These are phyloP conservation scores for Isabelozyma pseudorhagii DNA, from an alignment of 805 yeast species.

Conservation along the genomic window DNA sequence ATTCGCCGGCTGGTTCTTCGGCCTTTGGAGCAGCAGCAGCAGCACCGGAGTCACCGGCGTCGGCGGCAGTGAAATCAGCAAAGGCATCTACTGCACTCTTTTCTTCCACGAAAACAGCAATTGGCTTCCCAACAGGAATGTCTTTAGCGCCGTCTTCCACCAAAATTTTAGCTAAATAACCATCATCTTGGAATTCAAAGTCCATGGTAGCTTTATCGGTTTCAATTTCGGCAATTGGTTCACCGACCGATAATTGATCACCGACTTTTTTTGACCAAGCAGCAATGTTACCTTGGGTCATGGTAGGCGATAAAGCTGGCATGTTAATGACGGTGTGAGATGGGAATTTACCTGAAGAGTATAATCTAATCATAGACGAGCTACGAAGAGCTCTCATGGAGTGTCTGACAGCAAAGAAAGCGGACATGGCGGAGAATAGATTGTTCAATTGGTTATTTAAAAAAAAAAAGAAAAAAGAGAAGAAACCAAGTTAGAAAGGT, in stretches of 20 bases:
- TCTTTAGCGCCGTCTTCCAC: slow-evolving; percentile 85
- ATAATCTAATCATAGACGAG: slow-evolving; percentile 34
- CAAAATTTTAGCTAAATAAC: slow-evolving; percentile 82
- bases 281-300: slow-evolving; percentile 93
- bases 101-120: slow-evolving; percentile 94
- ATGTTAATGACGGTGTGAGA: slow-evolving; percentile 85
- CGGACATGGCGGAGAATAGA: slow-evolving; percentile 20
- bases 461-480: slow-evolving; percentile 1
- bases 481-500: neutral
- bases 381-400: slow-evolving; percentile 20
- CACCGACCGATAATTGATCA: slow-evolving; percentile 87
- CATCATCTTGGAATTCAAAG: slow-evolving; percentile 97
- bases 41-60: slow-evolving; percentile 57
- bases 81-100: slow-evolving; percentile 83
- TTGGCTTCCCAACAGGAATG: slow-evolving; percentile 90
- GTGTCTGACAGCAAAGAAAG: slow-evolving; percentile 34
- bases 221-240: slow-evolving; percentile 92
- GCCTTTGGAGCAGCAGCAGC: slow-evolving; percentile 35
- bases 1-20: slow-evolving; percentile 12
- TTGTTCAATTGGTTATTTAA: neutral
- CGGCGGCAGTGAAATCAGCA: slow-evolving; percentile 77
- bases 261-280: slow-evolving; percentile 89
- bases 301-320: slow-evolving; percentile 99
- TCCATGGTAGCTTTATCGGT: slow-evolving; percentile 98
- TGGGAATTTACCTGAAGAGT: slow-evolving; percentile 57